Evolutionary conservation across 2,329 filamentous ascomycete genomes (phyloP).

Genomic region (Lachnellula willkommii): DNA sequence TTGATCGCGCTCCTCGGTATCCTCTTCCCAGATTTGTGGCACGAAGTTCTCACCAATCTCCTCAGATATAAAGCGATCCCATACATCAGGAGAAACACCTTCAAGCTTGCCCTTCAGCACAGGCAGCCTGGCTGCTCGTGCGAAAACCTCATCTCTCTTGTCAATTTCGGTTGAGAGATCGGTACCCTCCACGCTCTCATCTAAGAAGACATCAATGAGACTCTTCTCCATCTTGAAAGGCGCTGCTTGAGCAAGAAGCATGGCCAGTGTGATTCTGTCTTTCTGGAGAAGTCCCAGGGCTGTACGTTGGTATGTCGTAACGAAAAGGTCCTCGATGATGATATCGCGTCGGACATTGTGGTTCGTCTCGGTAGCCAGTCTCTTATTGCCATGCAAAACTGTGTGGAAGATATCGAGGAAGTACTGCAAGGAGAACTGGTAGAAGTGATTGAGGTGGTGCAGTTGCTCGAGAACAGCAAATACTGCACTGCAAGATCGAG

Average conservation of each 20-base stretch:
- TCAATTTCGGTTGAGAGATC: constrained; percentile 69
- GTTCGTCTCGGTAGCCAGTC: constrained; percentile 63
- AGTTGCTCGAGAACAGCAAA: constrained; percentile 96
- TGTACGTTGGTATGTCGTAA: constrained; percentile 89
- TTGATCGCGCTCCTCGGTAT: constrained; percentile 62
- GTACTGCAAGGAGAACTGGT: constrained; percentile 97
- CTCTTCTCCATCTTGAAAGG: constrained; percentile 92
- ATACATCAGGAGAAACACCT: constrained; percentile 55
- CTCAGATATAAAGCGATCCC: constrained; percentile 78
- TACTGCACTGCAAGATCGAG: constrained; percentile 90
- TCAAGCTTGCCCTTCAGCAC: constrained; percentile 70
- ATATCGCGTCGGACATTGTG: constrained; percentile 77
- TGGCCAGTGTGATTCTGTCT: constrained; percentile 87
- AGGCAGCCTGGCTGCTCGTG: constrained; percentile 61
- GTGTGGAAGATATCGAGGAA: constrained; percentile 97
- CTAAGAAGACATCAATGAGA: constrained; percentile 80
- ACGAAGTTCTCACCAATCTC: constrained; percentile 83
- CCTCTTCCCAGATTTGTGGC: constrained; percentile 68
- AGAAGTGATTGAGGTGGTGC: constrained; percentile 98
- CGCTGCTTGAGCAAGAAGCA: constrained; percentile 92
- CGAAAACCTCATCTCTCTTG: constrained; percentile 62
- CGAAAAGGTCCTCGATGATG: constrained; percentile 86
- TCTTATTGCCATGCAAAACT: constrained; percentile 76
- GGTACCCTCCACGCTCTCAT: constrained; percentile 66
- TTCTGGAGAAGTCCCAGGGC: constrained; percentile 88